Evolutionary conservation across 495 filamentous ascomycete species (phyloP), one percentile per base, ranked within the genome.

Genomic region (Chaetomium fimeti): DNA sequence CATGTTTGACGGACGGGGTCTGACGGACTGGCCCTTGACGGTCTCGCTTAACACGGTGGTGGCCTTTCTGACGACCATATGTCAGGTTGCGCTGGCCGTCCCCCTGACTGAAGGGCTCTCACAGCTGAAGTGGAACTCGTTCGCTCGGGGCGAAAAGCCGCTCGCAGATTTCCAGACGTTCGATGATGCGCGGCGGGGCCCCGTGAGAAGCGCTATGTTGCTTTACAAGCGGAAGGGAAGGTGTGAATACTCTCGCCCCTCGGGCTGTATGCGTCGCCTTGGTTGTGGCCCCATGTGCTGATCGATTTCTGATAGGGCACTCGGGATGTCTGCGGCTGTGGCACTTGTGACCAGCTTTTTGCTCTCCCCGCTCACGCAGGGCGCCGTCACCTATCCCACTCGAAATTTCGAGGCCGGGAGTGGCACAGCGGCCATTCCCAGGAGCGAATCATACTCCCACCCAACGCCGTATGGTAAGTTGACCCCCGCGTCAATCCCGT

Each of bases 61-160:
- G 0, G 81, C 80, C 0, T 70, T 83, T 5, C 62, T 83, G 20
- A 72, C 69, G 12, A 79, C 79, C 2, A 66, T 81, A 15, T 77
- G 77, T 63, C 79, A 79, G 57, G 72, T 76, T 11, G 64, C 64
- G 2, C 55, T 83, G 69, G 66, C 73, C 1, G 74, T 78, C 20
- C 70, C 76, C 12, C 61, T 82, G 58, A 72, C 69, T 3, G 76
- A 79, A 57, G 75, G 71, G 11, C 53, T 84, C 22, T 72, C 73
- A 2, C 80, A 82, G 66, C 71, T 83, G 9, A 84, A 82, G 64
- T 82, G 80, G 79, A 78, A 77, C 25, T 81, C 77, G 75, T 82
- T 81, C 62, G 72, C 65, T 2, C 38, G 74, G 9, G 66, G 69
- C 6, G 70, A 74, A 43, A 76, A 76, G 62, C 72, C 71, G 45